These are phyloP conservation scores for Nectriaceae sp. DNA, from an alignment of 2,329 filamentous ascomycete species.

Conservation along the genomic window DNA sequence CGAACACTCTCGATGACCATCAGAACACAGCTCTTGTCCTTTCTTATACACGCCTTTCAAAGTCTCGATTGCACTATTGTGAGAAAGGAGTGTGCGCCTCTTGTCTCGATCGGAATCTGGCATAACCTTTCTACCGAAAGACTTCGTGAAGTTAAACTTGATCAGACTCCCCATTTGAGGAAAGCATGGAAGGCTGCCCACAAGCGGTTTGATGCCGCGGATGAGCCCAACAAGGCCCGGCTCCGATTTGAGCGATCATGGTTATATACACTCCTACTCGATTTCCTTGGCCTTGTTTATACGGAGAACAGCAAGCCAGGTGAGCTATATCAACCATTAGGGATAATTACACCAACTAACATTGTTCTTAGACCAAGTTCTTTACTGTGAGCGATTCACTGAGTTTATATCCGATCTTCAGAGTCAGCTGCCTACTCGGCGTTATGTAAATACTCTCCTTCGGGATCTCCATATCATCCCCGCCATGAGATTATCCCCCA, in stretches of 20 bases:
- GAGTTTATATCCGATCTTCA: slow-evolving; percentile 89
- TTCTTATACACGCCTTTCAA: slow-evolving; percentile 90
- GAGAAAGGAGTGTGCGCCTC: slow-evolving; percentile 91
- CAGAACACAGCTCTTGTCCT: slow-evolving; percentile 81
- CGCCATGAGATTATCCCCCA: slow-evolving; percentile 74
- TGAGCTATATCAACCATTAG: slow-evolving; percentile 24
- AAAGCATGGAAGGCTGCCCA: slow-evolving; percentile 89
- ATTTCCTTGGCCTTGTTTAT: slow-evolving; percentile 79
- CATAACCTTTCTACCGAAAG: slow-evolving; percentile 83
- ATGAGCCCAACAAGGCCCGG: slow-evolving; percentile 75
- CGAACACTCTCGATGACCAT: slow-evolving; percentile 65
- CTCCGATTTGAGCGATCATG: slow-evolving; percentile 91
- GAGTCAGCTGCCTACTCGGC: slow-evolving; percentile 89
- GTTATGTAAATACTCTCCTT: slow-evolving; percentile 88
- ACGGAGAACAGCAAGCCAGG: slow-evolving; percentile 49
- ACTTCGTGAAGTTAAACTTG: slow-evolving; percentile 71
- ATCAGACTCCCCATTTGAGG: slow-evolving; percentile 71
- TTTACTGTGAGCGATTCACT: slow-evolving; percentile 90
- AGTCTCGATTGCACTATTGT: slow-evolving; percentile 87
- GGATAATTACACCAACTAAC: slow-evolving; percentile 16
- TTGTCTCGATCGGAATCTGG: slow-evolving; percentile 95
- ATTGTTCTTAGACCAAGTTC: slow-evolving; percentile 57
- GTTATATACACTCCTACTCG: slow-evolving; percentile 83
- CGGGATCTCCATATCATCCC: slow-evolving; percentile 83
- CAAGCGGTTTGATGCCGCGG: slow-evolving; percentile 85